These are phyloP conservation scores for Ophiocordyceps camponoti-leonardi DNA, from an alignment of 2,329 filamentous ascomycete genomes.

Conservation along the genomic window DNA sequence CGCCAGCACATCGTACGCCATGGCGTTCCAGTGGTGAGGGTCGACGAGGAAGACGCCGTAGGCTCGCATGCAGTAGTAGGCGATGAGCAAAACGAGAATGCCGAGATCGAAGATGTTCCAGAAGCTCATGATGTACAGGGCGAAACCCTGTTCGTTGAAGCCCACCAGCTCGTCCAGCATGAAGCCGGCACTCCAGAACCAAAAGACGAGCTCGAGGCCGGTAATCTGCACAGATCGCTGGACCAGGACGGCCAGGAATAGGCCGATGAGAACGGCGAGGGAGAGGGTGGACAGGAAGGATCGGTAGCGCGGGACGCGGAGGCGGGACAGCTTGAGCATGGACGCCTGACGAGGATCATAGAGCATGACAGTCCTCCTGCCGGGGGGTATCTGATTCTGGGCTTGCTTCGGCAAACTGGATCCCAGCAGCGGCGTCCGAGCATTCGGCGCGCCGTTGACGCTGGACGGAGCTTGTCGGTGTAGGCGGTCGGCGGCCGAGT, in stretches of 20 bases:
- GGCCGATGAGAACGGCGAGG: constrained; percentile 64
- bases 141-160: constrained; percentile 93
- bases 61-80: constrained; percentile 78
- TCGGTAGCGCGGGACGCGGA: constrained; percentile 81
- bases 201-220: constrained; percentile 72
- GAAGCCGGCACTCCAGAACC: constrained; percentile 95
- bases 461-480: constrained; percentile 38
- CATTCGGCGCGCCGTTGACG: constrained; percentile 18
- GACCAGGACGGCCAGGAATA: constrained; percentile 70
- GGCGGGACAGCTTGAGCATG: constrained; percentile 74
- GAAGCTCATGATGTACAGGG: constrained; percentile 91
- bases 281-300: constrained; percentile 82
- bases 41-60: constrained; percentile 77
- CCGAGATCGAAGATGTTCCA: constrained; percentile 94
- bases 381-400: constrained; percentile 19
- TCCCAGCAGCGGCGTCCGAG: constrained; percentile 33
- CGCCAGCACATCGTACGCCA: constrained; percentile 87
- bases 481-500: constrained; percentile 70
- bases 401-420: constrained; percentile 13
- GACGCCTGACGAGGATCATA: constrained; percentile 88
- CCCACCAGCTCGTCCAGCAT: constrained; percentile 94
- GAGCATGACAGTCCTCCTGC: constrained; percentile 61
- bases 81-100: constrained; percentile 67
- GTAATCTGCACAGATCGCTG: constrained; percentile 68
- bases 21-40: constrained; percentile 55